These are phyloP conservation scores for Talaromyces verruculosus DNA, from an alignment of 2,329 filamentous ascomycete species.

Conservation along the genomic window DNA sequence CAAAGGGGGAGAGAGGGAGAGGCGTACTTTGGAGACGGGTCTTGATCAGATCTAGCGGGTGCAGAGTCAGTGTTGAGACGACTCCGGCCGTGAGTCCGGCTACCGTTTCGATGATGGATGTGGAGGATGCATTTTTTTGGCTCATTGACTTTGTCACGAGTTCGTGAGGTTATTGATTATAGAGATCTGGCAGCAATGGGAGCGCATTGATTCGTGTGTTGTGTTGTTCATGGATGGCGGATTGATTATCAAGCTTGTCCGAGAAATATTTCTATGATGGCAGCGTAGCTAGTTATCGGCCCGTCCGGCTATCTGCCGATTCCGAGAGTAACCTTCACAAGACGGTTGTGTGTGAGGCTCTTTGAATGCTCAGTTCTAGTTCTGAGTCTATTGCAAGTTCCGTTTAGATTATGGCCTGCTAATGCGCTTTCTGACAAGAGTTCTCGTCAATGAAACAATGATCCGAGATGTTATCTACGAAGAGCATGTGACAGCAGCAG, in stretches of 20 bases:
- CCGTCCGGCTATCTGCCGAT: not conserved
- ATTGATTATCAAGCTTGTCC: not conserved
- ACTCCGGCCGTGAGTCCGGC: constrained; percentile 88
- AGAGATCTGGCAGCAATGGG: too few species aligned
- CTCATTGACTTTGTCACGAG: constrained; percentile 36
- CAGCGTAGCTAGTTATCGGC: not conserved
- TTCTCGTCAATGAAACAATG: not conserved
- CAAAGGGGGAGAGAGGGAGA: not conserved
- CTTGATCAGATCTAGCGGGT: constrained; percentile 94
- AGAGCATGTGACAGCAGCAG: not conserved
- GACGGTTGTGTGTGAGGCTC: not conserved
- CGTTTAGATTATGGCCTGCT: not conserved
- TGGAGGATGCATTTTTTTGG: constrained; percentile 60
- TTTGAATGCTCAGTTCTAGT: not conserved
- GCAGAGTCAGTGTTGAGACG: constrained; percentile 79
- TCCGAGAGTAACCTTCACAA: not conserved
- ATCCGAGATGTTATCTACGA: not conserved
- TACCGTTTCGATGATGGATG: constrained; percentile 79
- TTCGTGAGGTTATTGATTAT: not conserved
- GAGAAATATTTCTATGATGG: not conserved
- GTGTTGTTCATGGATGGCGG: not conserved
- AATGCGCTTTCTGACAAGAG: not conserved
- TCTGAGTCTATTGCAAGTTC: not conserved
- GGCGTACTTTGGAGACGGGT: constrained; percentile 83
- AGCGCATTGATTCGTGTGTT: not conserved